Conservation (phyloP, 1,284 basidiomycete genomes). For the Sanghuangporus sanghuang region DNA sequence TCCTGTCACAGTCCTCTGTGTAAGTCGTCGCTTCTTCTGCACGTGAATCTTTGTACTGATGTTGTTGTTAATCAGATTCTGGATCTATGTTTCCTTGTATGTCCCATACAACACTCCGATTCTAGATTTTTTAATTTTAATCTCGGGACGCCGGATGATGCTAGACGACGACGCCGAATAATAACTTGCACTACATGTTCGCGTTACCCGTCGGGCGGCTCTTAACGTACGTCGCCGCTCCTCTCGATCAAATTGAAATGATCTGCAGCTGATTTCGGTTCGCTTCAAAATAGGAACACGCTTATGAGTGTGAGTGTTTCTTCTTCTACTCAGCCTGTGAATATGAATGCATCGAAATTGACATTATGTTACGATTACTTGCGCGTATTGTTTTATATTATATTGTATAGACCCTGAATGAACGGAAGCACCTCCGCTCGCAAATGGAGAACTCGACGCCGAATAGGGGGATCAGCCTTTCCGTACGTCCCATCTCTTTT, state of each 20-base stretch:
- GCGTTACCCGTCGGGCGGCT: constrained; percentile 12
- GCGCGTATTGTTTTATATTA: neutral
- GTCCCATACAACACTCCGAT: neutral
- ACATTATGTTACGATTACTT: neutral
- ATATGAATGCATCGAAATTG: neutral
- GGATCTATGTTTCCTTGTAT: constrained; percentile 9
- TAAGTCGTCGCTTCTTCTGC: neutral
- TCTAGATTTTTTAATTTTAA: neutral
- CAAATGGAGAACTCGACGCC: constrained; percentile 4
- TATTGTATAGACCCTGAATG: constrained; percentile 16
- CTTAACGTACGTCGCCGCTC: neutral
- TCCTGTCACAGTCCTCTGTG: constrained; percentile 10
- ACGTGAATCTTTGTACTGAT: neutral
- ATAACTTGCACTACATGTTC: constrained; percentile 14
- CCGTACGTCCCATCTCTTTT: neutral
- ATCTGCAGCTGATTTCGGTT: neutral
- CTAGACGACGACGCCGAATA: constrained; percentile 10
- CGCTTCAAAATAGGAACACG: neutral
- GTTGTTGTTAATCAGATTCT: neutral
- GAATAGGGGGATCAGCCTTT: neutral
- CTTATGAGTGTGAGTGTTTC: constrained; percentile 3
- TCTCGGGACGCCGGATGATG: no score
- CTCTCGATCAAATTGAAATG: neutral
- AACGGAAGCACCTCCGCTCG: constrained; percentile 5
- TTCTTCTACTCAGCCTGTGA: neutral